phyloP scores from a whole-genome alignment of 148 eudicot species.

The Heliamphora exappendiculata region DNA sequence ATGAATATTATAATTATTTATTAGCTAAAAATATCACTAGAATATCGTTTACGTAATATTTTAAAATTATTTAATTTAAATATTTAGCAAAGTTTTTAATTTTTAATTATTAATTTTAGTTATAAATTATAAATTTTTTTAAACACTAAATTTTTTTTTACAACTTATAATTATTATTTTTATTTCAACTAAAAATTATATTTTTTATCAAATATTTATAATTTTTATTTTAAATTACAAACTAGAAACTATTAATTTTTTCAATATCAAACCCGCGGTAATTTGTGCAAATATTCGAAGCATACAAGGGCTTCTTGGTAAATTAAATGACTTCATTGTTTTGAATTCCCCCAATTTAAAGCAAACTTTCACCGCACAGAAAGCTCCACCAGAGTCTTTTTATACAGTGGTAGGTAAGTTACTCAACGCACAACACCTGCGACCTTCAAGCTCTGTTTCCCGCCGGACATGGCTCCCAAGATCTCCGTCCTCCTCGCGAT shows the following conservation, averaged over 20 bases:
- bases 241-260: background rate
- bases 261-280: no score
- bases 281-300: background rate
- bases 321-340: background rate
- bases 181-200: background rate
- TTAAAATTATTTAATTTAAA: no score
- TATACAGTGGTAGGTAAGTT: conserved; percentile 18
- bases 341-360: conserved; percentile 27
- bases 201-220: no score
- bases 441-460: background rate
- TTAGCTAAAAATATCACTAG: no score
- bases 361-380: conserved; percentile 35
- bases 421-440: conserved; percentile 14
- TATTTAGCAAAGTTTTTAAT: no score
- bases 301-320: background rate
- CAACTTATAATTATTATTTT: no score
- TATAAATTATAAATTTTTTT: background rate
- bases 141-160: no score
- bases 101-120: no score
- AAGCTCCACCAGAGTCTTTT: conserved; percentile 20
- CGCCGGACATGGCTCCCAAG: conserved; percentile 34
- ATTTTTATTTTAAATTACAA: background rate
- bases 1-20: no score
- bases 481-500: conserved; percentile 17
- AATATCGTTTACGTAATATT: no score